Percentiles rank a stretch among this genome's conserved stretches.
phyloP scores from a whole-genome alignment of 345 rosid genomes.

The Hevea brasiliensis region DNA sequence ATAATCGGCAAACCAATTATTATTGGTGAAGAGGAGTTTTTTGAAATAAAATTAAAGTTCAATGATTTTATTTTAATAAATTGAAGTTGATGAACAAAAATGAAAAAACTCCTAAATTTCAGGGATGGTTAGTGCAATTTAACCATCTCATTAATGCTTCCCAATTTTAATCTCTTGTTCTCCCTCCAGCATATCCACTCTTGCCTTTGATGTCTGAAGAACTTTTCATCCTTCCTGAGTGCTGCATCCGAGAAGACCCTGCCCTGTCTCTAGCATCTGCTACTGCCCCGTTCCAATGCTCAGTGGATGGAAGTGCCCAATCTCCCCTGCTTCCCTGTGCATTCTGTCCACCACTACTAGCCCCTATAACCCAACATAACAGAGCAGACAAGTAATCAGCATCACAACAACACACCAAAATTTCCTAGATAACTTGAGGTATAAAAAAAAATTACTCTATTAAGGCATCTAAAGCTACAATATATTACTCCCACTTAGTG shows the following conservation, averaged over 20 bases:
- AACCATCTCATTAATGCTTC: too few relatives aligned
- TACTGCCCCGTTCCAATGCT: slow-evolving; percentile 3
- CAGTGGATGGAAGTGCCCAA: slow-evolving; percentile 49
- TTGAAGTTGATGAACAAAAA: too few relatives aligned
- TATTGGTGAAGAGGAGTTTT: too few relatives aligned
- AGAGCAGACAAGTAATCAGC: background rate
- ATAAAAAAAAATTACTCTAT: background rate
- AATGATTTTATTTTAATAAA: too few relatives aligned
- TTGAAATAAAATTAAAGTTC: too few relatives aligned
- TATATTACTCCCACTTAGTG: background rate
- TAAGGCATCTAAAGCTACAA: background rate
- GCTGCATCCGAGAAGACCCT: slow-evolving; percentile 22
- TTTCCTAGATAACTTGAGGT: too few relatives aligned
- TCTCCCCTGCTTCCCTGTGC: slow-evolving; percentile 32
- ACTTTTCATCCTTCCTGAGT: slow-evolving; percentile 19
- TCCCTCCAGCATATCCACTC: slow-evolving; percentile 7
- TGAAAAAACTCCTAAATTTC: too few relatives aligned
- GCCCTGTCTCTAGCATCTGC: slow-evolving; percentile 16
- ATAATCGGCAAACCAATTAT: too few relatives aligned
- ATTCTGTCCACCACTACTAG: slow-evolving; percentile 24
- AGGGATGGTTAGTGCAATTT: too few relatives aligned
- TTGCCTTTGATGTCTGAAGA: slow-evolving; percentile 23
- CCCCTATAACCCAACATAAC: slow-evolving; percentile 19
- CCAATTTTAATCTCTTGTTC: slow-evolving; percentile 2
- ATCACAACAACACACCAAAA: background rate